Evolutionary conservation across 2,329 filamentous ascomycete species (phyloP).

Genomic region (Rhynchosporium secalis): DNA sequence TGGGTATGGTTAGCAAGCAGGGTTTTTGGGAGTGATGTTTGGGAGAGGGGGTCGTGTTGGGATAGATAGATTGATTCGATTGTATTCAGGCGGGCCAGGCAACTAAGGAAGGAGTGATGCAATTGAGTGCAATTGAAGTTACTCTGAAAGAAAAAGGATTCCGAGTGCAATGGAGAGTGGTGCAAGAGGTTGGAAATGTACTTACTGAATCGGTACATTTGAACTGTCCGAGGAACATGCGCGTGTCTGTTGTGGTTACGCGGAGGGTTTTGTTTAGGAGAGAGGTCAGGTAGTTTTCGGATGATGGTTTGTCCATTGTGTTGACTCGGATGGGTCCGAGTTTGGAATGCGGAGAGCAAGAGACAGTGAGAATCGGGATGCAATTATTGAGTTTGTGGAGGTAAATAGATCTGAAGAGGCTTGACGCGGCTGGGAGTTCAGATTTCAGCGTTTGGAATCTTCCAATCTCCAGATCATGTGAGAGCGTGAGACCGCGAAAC

Average conservation of each 20-base stretch:
- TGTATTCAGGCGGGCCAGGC: too few relatives aligned
- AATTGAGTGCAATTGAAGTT: too few relatives aligned
- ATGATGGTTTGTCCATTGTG: constrained; percentile 47
- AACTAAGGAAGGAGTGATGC: too few relatives aligned
- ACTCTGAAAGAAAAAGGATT: too few relatives aligned
- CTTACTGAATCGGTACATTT: constrained; percentile 91
- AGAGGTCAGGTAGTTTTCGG: constrained; percentile 57
- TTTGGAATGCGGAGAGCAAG: background rate
- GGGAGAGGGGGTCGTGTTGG: background rate
- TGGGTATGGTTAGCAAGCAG: too few relatives aligned
- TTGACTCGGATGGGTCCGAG: background rate
- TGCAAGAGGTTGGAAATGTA: constrained; percentile 25
- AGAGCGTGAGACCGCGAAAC: constrained; percentile 10
- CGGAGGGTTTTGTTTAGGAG: constrained; percentile 79
- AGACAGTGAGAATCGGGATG: background rate
- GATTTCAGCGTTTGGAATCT: constrained; percentile 1
- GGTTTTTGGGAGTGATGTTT: constrained; percentile 10
- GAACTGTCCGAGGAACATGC: constrained; percentile 86
- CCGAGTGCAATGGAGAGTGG: too few relatives aligned
- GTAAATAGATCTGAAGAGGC: background rate
- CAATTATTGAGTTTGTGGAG: background rate
- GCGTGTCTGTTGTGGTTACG: constrained; percentile 76
- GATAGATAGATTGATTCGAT: too few relatives aligned
- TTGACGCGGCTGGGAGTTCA: background rate
- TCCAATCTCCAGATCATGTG: background rate